Percentiles rank a stretch among this genome's conserved stretches.
These are phyloP conservation scores for Claviceps sp. DNA, from an alignment of 2,329 filamentous ascomycete genomes.

Conservation along the genomic window DNA sequence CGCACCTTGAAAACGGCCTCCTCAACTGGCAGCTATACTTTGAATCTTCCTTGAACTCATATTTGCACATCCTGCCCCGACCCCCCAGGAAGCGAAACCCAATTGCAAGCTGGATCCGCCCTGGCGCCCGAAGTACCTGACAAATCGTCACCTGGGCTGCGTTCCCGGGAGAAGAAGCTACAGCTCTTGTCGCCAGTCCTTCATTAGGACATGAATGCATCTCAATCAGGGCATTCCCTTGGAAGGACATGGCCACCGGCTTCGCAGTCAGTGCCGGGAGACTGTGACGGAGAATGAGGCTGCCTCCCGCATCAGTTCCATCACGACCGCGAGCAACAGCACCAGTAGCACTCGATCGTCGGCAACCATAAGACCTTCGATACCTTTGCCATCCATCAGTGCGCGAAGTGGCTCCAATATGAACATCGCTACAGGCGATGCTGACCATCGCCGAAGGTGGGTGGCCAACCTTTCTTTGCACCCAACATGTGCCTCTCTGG, in stretches of 20 bases:
- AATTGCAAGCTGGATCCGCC: neutral
- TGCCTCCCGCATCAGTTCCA: conserved; percentile 41
- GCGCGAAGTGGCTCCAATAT: conserved; percentile 13
- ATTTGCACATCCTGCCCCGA: neutral
- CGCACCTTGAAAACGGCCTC: neutral
- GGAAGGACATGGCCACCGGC: conserved; percentile 19
- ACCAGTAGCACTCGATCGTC: conserved; percentile 54
- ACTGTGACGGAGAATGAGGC: conserved; percentile 58
- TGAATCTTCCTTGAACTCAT: neutral
- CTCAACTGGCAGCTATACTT: neutral
- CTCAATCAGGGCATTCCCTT: conserved; percentile 9
- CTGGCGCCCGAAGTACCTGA: neutral
- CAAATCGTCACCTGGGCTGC: neutral
- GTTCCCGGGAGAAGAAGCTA: neutral
- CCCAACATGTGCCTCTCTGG: neutral
- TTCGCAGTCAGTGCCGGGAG: conserved; percentile 22
- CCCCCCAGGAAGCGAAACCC: neutral
- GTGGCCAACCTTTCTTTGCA: conserved; percentile 9
- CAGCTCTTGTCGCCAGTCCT: neutral
- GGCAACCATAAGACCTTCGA: conserved; percentile 45
- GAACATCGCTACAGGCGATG: conserved; percentile 27
- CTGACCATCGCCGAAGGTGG: conserved; percentile 25
- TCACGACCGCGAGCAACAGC: conserved; percentile 33
- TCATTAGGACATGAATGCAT: conserved; percentile 21
- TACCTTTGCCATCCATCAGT: conserved; percentile 17